Evolutionary conservation across 1,284 basidiomycete species (phyloP).

Genomic region (Cryptococcus sp.): DNA sequence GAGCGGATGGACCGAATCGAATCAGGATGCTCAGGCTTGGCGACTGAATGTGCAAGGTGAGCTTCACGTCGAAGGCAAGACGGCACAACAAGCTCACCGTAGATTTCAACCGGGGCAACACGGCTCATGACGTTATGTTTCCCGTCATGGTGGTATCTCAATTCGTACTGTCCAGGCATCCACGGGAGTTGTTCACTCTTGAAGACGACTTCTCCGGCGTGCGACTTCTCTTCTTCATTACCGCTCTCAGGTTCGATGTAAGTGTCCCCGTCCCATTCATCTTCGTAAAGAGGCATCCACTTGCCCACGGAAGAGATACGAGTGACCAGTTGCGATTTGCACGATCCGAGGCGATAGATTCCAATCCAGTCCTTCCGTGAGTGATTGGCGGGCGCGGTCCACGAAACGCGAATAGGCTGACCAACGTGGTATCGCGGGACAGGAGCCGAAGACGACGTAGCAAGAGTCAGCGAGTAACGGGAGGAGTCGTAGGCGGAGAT

Average conservation of each 20-base stretch:
- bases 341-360: slow-evolving; percentile 86
- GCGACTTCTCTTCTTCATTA: slow-evolving; percentile 50
- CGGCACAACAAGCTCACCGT: slow-evolving; percentile 58
- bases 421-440: slow-evolving; percentile 76
- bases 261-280: slow-evolving; percentile 90
- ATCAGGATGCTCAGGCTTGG: slow-evolving; percentile 25
- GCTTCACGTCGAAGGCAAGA: neutral
- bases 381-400: slow-evolving; percentile 84
- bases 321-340: slow-evolving; percentile 78
- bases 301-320: slow-evolving; percentile 82
- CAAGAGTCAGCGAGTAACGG: slow-evolving; percentile 71
- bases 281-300: slow-evolving; percentile 88
- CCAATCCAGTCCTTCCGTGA: slow-evolving; percentile 98
- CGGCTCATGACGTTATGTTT: slow-evolving; percentile 94
- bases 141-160: slow-evolving; percentile 78
- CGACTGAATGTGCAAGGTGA: neutral
- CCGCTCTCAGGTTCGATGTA: slow-evolving; percentile 58
- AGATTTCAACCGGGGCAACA: slow-evolving; percentile 82
- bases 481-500: slow-evolving; percentile 73
- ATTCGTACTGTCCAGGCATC: slow-evolving; percentile 83
- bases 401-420: slow-evolving; percentile 80
- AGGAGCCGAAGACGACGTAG: slow-evolving; percentile 50
- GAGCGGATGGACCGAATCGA: slow-evolving; percentile 64
- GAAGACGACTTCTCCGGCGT: slow-evolving; percentile 71
- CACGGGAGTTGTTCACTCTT: slow-evolving; percentile 79